Percentiles rank a stretch among this genome's conserved stretches.
Evolutionary conservation across 345 rosid species (phyloP).

Genomic region (Populus simonii): DNA sequence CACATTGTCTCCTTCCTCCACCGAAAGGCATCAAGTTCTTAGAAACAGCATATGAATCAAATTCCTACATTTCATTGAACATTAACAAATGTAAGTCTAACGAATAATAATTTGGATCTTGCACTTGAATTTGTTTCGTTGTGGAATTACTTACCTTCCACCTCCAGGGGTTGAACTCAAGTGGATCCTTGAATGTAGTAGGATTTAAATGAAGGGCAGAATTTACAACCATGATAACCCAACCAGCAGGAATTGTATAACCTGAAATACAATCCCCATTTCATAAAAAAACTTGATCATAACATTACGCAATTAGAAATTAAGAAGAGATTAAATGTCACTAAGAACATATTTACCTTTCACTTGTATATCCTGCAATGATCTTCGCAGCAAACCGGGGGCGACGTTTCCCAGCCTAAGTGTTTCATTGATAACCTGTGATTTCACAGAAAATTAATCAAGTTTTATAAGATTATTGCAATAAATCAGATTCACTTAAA

Average conservation of each 20-base stretch:
- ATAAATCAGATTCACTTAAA: background rate
- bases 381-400: slow-evolving; percentile 28
- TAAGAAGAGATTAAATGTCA: background rate
- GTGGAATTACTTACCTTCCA: slow-evolving; percentile 17
- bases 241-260: slow-evolving; percentile 27
- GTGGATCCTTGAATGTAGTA: slow-evolving; percentile 18
- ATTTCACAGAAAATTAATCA: background rate
- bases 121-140: background rate
- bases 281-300: background rate
- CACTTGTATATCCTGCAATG: slow-evolving; percentile 19
- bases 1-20: slow-evolving; percentile 27
- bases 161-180: slow-evolving; percentile 27
- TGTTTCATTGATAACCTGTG: slow-evolving; percentile 15
- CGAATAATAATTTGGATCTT: background rate
- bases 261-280: background rate
- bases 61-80: background rate
- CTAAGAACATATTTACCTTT: slow-evolving; percentile 2
- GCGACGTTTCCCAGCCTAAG: slow-evolving; percentile 30
- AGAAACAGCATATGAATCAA: slow-evolving; percentile 5
- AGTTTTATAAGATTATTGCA: background rate
- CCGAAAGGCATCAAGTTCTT: slow-evolving; percentile 36
- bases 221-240: slow-evolving; percentile 11
- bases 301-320: background rate
- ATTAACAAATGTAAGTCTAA: background rate
- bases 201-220: slow-evolving; percentile 21